Percentiles rank a stretch among this genome's conserved stretches.
Conservation (phyloP, 108 stramenopile species). For the Pseudonitzschia multistriata region DNA sequence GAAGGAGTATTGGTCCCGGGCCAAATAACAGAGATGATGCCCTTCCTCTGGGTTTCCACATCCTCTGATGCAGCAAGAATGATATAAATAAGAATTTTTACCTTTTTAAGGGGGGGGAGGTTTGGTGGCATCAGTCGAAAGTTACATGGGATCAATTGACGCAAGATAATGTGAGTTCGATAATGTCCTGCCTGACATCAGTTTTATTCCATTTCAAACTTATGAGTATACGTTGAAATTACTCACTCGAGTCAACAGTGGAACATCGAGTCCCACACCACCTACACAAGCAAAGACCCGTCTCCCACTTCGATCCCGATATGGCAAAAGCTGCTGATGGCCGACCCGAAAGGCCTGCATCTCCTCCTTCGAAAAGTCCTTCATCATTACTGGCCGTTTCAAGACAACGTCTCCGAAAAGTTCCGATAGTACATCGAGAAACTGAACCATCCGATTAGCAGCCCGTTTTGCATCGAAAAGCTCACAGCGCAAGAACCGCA, state of each 20-base stretch:
- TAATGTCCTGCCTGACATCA: no score
- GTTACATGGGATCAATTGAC: background rate
- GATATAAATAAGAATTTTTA: constrained; percentile 9
- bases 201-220: no score
- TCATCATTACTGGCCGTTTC: background rate
- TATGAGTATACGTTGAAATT: no score
- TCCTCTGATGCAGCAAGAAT: constrained; percentile 2
- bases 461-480: constrained; percentile 30
- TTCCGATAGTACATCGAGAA: constrained; percentile 29
- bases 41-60: constrained; percentile 14
- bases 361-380: background rate
- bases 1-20: background rate
- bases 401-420: constrained; percentile 33
- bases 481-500: constrained; percentile 42
- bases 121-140: background rate
- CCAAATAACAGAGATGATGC: constrained; percentile 3
- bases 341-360: background rate
- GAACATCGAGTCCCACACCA: background rate
- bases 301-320: constrained; percentile 4
- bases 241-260: background rate
- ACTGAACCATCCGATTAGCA: constrained; percentile 23
- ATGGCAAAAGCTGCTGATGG: constrained; percentile 2
- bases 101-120: background rate
- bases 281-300: constrained; percentile 1
- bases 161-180: background rate